Conservation (phyloP, 257 asterid genomes). For the Fraxinus quadrangulata region DNA sequence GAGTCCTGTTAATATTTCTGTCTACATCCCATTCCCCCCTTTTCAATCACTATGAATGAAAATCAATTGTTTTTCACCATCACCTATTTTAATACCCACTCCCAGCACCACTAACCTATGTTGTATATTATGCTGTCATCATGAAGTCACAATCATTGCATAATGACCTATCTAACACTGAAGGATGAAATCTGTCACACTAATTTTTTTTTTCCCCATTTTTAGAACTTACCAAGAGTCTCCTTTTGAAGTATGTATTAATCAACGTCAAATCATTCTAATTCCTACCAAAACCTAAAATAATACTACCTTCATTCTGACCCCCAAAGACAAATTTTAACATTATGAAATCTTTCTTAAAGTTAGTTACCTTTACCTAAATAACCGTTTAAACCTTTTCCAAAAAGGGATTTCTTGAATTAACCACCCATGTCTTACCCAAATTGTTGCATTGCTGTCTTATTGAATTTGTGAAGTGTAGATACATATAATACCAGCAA, state of each 20-base stretch:
- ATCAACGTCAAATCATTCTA: not conserved
- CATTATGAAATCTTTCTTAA: not conserved
- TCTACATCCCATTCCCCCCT: not conserved
- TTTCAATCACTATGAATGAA: not conserved
- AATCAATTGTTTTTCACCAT: not conserved
- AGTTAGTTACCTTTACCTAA: not conserved
- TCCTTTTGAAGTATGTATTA: not conserved
- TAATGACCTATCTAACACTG: not conserved
- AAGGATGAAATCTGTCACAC: not conserved
- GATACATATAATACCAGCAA: not conserved
- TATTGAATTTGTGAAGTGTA: not conserved
- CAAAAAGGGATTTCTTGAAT: not conserved
- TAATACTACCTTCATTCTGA: not conserved
- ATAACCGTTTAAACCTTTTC: not conserved
- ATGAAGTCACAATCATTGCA: not conserved
- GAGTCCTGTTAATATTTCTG: not conserved
- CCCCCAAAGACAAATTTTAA: not conserved
- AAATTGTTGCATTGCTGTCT: not conserved
- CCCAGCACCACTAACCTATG: not conserved
- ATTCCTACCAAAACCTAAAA: not conserved
- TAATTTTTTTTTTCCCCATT: not conserved
- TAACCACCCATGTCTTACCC: not conserved
- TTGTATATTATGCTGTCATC: not conserved
- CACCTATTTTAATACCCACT: not conserved
- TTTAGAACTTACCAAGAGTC: not conserved